Evolutionary conservation across 768 basidiomycete species (phyloP).

Genomic region (Boletus sp.): DNA sequence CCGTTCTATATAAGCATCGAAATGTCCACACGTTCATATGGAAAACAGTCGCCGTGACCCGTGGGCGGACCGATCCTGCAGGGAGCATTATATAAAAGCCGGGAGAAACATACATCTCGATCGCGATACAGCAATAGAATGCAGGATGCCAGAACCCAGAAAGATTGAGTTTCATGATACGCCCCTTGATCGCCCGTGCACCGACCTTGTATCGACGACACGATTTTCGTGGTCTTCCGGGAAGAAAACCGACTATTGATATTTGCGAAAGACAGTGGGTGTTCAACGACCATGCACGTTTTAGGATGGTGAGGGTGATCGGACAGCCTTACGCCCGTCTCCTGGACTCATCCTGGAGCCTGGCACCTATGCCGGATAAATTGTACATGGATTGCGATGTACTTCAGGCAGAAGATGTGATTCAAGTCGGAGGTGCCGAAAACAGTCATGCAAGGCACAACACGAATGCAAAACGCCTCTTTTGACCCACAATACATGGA

Average conservation of each 20-base stretch:
- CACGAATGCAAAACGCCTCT: not conserved
- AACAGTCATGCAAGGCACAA: not conserved
- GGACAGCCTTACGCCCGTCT: not conserved
- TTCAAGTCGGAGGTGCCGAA: not conserved
- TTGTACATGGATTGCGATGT: not conserved
- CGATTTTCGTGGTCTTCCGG: not conserved
- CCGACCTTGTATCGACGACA: not conserved
- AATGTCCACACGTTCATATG: constrained; percentile 4
- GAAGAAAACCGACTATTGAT: not conserved
- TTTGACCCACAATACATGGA: not conserved
- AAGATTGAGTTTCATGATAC: not conserved
- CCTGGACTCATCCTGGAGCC: not conserved
- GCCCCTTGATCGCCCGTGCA: not conserved
- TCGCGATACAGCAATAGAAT: not conserved
- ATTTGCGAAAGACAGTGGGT: not conserved
- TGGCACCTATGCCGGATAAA: not conserved
- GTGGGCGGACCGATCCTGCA: not conserved
- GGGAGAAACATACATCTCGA: not conserved
- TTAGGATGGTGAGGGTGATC: not conserved
- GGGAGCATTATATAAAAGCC: not conserved
- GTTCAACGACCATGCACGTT: not conserved
- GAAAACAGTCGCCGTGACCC: not conserved
- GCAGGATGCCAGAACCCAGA: not conserved
- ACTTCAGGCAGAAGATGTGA: not conserved
- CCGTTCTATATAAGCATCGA: not conserved